Evolutionary conservation across 495 filamentous ascomycete species (phyloP).

Genomic region (Penicillium paradoxum): DNA sequence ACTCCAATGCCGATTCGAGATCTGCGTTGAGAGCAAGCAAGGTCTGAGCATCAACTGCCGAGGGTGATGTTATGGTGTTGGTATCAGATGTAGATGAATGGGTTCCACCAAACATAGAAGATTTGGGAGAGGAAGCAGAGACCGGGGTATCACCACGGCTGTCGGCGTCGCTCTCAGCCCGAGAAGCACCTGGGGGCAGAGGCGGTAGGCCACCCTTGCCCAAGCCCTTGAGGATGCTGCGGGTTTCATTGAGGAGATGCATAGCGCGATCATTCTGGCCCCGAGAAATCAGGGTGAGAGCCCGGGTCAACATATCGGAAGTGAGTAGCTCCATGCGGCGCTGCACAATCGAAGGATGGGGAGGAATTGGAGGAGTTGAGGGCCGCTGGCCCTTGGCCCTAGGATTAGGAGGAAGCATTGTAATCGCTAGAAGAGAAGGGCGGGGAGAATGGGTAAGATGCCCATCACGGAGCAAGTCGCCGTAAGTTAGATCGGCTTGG

Average conservation of each 20-base stretch:
- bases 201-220: constrained; percentile 93
- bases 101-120: constrained; percentile 42
- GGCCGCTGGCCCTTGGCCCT: constrained; percentile 58
- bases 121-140: constrained; percentile 34
- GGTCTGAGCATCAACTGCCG: constrained; percentile 70
- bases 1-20: constrained; percentile 89
- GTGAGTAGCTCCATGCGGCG: constrained; percentile 96
- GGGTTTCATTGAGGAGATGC: constrained; percentile 85
- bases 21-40: constrained; percentile 87
- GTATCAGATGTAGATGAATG: constrained; percentile 43
- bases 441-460: constrained; percentile 81
- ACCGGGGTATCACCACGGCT: constrained; percentile 34
- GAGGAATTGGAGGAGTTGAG: constrained; percentile 80
- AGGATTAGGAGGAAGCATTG: constrained; percentile 80
- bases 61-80: constrained; percentile 57
- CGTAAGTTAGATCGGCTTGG: constrained; percentile 90
- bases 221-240: constrained; percentile 91
- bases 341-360: constrained; percentile 93
- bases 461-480: constrained; percentile 90
- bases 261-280: constrained; percentile 91
- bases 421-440: constrained; percentile 92
- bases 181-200: constrained; percentile 56
- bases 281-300: constrained; percentile 83
- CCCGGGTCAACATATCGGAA: constrained; percentile 94
- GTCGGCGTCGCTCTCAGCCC: constrained; percentile 36